These are phyloP conservation scores for Termitomyces sp. DNA, from an alignment of 768 basidiomycete species.

Conservation along the genomic window DNA sequence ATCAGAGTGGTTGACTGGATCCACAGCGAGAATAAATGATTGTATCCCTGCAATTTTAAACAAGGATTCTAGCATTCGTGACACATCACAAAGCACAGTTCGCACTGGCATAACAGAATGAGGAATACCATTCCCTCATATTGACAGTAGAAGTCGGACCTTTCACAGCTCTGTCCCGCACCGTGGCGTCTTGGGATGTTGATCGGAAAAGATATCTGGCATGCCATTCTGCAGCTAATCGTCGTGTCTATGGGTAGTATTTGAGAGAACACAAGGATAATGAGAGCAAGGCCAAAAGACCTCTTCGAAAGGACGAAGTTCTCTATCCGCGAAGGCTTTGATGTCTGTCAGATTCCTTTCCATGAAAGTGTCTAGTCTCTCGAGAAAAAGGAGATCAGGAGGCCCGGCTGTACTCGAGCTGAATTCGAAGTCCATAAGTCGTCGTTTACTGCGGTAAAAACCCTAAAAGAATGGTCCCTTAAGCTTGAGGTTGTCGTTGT, in stretches of 20 bases:
- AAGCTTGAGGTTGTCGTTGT: neutral
- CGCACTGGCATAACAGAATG: conserved; percentile 34
- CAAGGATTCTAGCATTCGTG: conserved; percentile 53
- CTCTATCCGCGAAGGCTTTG: conserved; percentile 57
- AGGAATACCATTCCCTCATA: conserved; percentile 12
- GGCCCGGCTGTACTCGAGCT: conserved; percentile 25
- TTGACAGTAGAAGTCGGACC: conserved; percentile 17
- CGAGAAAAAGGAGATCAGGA: conserved; percentile 55
- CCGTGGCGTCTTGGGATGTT: conserved; percentile 9
- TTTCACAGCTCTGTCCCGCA: conserved; percentile 17
- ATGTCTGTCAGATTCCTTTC: conserved; percentile 56
- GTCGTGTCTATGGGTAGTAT: conserved; percentile 36
- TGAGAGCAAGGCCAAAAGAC: conserved; percentile 32
- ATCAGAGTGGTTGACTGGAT: conserved; percentile 44
- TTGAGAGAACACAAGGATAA: conserved; percentile 19
- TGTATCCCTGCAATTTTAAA: conserved; percentile 48
- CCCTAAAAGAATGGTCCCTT: neutral
- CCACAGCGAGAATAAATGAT: conserved; percentile 60
- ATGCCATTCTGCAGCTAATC: conserved; percentile 63
- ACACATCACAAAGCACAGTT: conserved; percentile 45
- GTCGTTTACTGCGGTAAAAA: neutral
- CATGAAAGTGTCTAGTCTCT: conserved; percentile 63
- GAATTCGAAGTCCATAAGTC: conserved; percentile 31
- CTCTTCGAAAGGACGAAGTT: conserved; percentile 57
- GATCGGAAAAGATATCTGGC: conserved; percentile 50